A percentile compares a stretch with the other conserved stretches of the same genome.
phyloP scores from a whole-genome alignment of 441 rosid genomes.

The Flueggea neowawraea region DNA sequence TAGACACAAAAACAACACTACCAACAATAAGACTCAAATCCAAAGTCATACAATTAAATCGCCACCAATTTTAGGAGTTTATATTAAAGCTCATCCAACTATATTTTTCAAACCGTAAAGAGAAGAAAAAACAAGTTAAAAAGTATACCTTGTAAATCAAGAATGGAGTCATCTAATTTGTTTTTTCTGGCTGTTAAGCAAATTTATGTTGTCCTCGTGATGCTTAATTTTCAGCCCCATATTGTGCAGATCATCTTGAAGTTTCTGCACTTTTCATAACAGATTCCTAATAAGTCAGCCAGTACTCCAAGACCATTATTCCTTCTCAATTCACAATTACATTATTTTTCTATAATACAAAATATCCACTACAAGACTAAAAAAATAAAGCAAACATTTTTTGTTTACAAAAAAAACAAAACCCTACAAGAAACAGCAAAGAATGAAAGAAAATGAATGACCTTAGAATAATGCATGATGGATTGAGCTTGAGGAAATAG shows the following conservation, averaged over 20 bases:
- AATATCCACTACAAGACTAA: no score
- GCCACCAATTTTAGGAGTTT: background rate
- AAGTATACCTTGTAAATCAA: constrained; percentile 60
- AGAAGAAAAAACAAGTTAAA: background rate
- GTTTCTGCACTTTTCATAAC: constrained; percentile 35
- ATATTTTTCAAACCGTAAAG: background rate
- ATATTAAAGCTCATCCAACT: constrained; percentile 1
- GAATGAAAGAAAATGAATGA: constrained; percentile 12
- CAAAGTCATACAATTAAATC: no score
- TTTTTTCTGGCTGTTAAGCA: constrained; percentile 40
- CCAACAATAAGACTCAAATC: no score
- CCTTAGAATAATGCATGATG: constrained; percentile 41
- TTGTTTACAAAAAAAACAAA: constrained; percentile 1
- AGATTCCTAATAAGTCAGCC: constrained; percentile 9
- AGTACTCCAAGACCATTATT: background rate
- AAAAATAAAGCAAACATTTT: background rate
- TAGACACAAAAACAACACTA: no score
- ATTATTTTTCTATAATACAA: no score
- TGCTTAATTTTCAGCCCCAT: constrained; percentile 65
- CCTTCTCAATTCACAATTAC: background rate
- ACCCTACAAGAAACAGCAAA: background rate
- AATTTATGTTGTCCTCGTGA: constrained; percentile 54
- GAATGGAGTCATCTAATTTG: constrained; percentile 56
- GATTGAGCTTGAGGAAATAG: constrained; percentile 37
- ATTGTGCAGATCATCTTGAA: constrained; percentile 57